Percentiles rank a stretch among this genome's conserved stretches.
Conservation (phyloP, 2,329 filamentous ascomycete species). For the Leptographium lundbergii region DNA sequence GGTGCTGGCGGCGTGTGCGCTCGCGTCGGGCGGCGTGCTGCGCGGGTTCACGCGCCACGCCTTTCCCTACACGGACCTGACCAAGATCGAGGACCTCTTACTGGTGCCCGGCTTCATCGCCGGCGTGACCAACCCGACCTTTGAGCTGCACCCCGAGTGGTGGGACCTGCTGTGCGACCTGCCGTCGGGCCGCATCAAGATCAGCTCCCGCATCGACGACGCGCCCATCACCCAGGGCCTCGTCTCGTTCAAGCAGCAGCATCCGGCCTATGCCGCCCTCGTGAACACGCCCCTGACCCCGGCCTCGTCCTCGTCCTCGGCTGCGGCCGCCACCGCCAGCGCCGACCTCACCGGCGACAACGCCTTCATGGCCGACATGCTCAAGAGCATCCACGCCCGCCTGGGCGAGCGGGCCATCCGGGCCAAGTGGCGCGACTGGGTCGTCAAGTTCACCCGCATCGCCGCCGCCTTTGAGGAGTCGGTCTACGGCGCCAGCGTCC, state of each 20-base stretch:
- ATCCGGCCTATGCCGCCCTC: conserved; percentile 41
- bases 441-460: conserved; percentile 86
- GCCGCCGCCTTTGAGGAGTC: conserved; percentile 90
- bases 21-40: conserved; percentile 84
- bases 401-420: conserved; percentile 84
- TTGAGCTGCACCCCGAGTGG: conserved; percentile 91
- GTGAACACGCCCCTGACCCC: conserved; percentile 26
- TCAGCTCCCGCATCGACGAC: conserved; percentile 74
- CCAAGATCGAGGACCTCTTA: conserved; percentile 91
- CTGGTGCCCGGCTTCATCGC: conserved; percentile 97
- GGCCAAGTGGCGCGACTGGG: conserved; percentile 87
- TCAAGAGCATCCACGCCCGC: conserved; percentile 70
- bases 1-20: conserved; percentile 90
- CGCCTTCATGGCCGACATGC: conserved; percentile 77
- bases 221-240: conserved; percentile 75
- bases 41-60: conserved; percentile 91
- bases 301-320: conserved; percentile 5
- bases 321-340: conserved; percentile 23
- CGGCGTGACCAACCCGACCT: conserved; percentile 93
- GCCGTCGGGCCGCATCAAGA: conserved; percentile 84
- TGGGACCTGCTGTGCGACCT: conserved; percentile 96
- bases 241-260: conserved; percentile 75
- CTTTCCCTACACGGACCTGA: conserved; percentile 95
- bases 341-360: conserved; percentile 72
- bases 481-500: conserved; percentile 83